Base-by-base conservation (phyloP, 2,329 filamentous ascomycete species). In the Penicillium sp. region DNA sequence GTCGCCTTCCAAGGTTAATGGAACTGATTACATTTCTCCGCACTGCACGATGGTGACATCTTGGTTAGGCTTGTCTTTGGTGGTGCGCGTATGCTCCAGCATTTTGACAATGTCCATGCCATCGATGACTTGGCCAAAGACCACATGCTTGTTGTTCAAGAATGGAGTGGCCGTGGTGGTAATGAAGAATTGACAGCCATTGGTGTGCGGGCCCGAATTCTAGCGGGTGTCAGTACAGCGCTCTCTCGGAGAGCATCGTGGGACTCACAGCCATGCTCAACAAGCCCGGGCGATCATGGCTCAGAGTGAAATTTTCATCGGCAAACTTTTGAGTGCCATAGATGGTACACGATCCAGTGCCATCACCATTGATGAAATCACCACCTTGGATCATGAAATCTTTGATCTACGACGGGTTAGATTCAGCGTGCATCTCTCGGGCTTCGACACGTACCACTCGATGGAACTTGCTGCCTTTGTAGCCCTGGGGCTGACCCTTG, bases 371-470 rank as follows among this genome's bases (percentile, higher is more conserved):
- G 58, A 96, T 79, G 73, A 97, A 97, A 75, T 99, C 94, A 50
- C 94, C 94, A 43, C 93, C 93, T 75, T 99, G 94, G 68, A 94
- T 90, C 93, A 97, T 97, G 78, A 97, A 97, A 67, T 90, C 89
- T 76, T 90, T 90, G 73, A 97, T 96, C 91, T 95, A 61, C 32
- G 16, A 40, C 31, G 22, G 11, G 46, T 44, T 48, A 47, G 54
- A 31, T 38, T 34, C 18, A 5, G 5, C 5, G 13, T 45, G 14
- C 13, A 39, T 32, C 36, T 6, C 34, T 18, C 22, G 10, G 36
- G 49, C 47, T 4, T 54, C 56, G 52, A 80, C 14, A 58, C 88
- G 67, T 76, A 95, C 91, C 66, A 97, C 91, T 55, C 94, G 87
- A 76, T 97, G 94, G 68, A 97, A 97, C 74, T 91, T 95, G 79